These are phyloP conservation scores for Myriosclerotinia curreyana DNA, from an alignment of 2,329 filamentous ascomycete species.

Conservation along the genomic window DNA sequence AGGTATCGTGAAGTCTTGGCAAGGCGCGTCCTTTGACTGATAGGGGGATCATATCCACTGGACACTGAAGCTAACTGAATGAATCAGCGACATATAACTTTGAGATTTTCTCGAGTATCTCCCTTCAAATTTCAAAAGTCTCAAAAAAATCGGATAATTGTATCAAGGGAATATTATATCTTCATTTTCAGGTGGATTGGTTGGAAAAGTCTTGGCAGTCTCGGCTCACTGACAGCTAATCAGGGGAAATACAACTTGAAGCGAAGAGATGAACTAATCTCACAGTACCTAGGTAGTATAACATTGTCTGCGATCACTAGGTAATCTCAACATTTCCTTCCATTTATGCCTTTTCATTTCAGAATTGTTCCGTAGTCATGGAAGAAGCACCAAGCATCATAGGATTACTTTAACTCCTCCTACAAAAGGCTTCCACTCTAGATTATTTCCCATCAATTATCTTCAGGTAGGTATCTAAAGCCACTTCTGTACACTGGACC, in stretches of 20 bases:
- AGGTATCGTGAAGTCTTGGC: neutral
- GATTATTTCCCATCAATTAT: neutral
- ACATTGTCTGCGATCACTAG: neutral
- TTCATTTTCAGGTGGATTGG: neutral
- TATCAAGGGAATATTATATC: neutral
- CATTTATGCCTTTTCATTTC: neutral
- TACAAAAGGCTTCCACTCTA: neutral
- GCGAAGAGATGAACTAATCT: neutral
- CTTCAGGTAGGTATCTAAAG: no score
- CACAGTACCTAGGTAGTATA: neutral
- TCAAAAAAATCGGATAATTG: no score
- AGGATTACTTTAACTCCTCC: neutral
- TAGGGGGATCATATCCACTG: neutral
- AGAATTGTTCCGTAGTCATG: neutral
- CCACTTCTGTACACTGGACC: constrained; percentile 4
- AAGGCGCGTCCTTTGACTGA: neutral
- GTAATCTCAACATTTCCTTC: neutral
- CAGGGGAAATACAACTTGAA: neutral
- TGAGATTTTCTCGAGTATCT: neutral
- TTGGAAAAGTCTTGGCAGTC: neutral
- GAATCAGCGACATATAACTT: neutral
- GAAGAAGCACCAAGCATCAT: neutral
- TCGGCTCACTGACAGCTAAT: neutral
- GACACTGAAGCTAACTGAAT: neutral
- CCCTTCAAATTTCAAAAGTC: neutral